A percentile compares a stretch with the other conserved stretches of the same genome.
Evolutionary conservation across 2,329 filamentous ascomycete genomes (phyloP).

Genomic region (Verticillium alfalfae): DNA sequence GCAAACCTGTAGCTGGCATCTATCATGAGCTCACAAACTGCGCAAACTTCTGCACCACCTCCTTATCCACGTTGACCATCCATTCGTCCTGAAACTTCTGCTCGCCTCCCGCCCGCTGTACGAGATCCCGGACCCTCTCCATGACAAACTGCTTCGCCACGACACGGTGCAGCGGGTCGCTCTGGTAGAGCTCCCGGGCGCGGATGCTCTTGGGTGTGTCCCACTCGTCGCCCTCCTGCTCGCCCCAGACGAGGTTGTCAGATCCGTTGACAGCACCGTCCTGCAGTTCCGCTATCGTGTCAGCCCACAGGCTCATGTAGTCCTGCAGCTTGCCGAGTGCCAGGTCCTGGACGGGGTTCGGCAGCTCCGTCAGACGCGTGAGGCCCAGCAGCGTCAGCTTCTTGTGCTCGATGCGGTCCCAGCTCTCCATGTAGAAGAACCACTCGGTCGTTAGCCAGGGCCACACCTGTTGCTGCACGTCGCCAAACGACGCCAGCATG

Average conservation of each 20-base stretch:
- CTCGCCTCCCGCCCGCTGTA: constrained; percentile 58
- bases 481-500: constrained; percentile 42
- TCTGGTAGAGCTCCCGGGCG: constrained; percentile 46
- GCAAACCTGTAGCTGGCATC: neutral
- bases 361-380: constrained; percentile 64
- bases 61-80: constrained; percentile 68
- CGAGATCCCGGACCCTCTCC: constrained; percentile 52
- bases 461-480: constrained; percentile 48
- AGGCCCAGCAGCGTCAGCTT: constrained; percentile 71
- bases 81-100: constrained; percentile 62
- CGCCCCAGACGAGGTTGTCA: constrained; percentile 46
- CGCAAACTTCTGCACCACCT: constrained; percentile 61
- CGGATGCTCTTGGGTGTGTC: constrained; percentile 50
- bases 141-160: constrained; percentile 60
- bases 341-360: constrained; percentile 50
- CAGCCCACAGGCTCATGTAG: constrained; percentile 71
- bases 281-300: constrained; percentile 60
- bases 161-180: constrained; percentile 64
- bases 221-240: constrained; percentile 40
- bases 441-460: constrained; percentile 55
- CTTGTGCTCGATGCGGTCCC: constrained; percentile 58
- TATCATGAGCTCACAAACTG: neutral
- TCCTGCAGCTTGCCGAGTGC: constrained; percentile 61
- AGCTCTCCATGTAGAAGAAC: constrained; percentile 65
- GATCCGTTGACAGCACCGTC: constrained; percentile 48